Evolutionary conservation across 257 asterid species (phyloP).

Genomic region (Rehmannia glutinosa): DNA sequence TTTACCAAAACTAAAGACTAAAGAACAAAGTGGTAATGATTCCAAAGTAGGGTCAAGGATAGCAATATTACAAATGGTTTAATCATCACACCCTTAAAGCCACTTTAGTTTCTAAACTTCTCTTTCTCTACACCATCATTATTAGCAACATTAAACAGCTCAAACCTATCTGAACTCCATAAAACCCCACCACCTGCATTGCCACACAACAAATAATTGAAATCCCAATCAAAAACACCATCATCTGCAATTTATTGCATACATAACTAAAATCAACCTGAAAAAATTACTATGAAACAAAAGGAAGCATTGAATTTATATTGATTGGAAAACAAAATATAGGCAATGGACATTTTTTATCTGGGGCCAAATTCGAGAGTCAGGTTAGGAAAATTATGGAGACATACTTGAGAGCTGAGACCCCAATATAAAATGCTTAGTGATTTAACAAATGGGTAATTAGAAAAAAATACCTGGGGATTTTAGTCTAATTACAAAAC

Average conservation of each 20-base stretch:
- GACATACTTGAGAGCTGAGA: no score
- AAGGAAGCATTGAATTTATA: not conserved
- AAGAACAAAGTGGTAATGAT: constrained; percentile 44
- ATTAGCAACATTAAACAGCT: constrained; percentile 32
- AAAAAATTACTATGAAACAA: not conserved
- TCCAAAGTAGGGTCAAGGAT: constrained; percentile 55
- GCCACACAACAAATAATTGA: constrained; percentile 15
- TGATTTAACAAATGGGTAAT: no score
- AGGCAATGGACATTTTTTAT: no score
- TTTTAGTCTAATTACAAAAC: no score
- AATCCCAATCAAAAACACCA: constrained; percentile 22
- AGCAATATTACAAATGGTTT: constrained; percentile 40
- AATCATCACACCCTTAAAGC: constrained; percentile 44
- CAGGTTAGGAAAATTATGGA: no score
- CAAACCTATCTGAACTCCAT: constrained; percentile 37
- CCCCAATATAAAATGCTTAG: no score
- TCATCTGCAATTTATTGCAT: not conserved
- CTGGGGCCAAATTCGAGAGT: no score
- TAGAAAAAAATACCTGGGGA: no score
- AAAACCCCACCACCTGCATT: constrained; percentile 62
- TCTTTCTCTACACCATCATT: constrained; percentile 36
- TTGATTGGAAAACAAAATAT: no score
- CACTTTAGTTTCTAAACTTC: constrained; percentile 49
- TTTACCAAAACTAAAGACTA: constrained; percentile 24
- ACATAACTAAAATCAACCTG: not conserved